Percentiles rank a stretch among this genome's conserved stretches.
These are phyloP conservation scores for Penstemon davidsonii DNA, from an alignment of 257 asterid species.

Conservation along the genomic window DNA sequence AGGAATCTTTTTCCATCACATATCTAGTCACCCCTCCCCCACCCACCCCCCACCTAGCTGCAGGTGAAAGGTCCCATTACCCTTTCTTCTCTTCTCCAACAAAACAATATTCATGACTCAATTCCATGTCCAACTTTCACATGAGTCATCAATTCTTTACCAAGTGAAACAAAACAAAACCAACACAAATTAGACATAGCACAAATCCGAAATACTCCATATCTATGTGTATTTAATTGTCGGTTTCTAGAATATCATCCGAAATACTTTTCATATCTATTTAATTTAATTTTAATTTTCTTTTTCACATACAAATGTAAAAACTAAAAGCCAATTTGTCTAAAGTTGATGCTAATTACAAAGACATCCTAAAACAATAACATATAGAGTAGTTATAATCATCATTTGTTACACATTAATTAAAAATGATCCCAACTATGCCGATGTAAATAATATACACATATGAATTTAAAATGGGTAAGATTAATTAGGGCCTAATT, in stretches of 20 bases:
- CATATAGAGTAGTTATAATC: neutral
- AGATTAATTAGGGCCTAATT: neutral
- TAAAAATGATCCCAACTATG: conserved; percentile 11
- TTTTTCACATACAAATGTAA: too few relatives aligned
- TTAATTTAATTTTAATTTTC: too few relatives aligned
- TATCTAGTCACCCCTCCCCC: conserved; percentile 22
- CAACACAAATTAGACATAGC: conserved; percentile 6
- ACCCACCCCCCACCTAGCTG: conserved; percentile 12
- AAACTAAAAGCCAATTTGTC: neutral
- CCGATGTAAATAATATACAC: conserved; percentile 3
- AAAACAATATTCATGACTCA: neutral
- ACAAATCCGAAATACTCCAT: too few relatives aligned
- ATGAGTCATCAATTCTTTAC: conserved; percentile 2
- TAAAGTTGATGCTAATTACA: conserved; percentile 26
- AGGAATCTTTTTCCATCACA: conserved; percentile 23
- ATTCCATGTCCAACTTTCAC: conserved; percentile 7
- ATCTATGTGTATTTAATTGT: neutral
- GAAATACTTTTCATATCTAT: too few relatives aligned
- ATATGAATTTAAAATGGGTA: neutral
- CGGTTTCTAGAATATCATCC: too few relatives aligned
- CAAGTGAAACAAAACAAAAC: neutral
- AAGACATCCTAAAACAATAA: conserved; percentile 20
- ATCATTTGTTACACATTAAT: conserved; percentile 13
- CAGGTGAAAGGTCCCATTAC: conserved; percentile 23
- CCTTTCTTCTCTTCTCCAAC: conserved; percentile 8